Percentiles rank a stretch among this genome's conserved stretches.
Evolutionary conservation across 352 stramenopile species (phyloP).

Genomic region (Phytophthora cactorum): DNA sequence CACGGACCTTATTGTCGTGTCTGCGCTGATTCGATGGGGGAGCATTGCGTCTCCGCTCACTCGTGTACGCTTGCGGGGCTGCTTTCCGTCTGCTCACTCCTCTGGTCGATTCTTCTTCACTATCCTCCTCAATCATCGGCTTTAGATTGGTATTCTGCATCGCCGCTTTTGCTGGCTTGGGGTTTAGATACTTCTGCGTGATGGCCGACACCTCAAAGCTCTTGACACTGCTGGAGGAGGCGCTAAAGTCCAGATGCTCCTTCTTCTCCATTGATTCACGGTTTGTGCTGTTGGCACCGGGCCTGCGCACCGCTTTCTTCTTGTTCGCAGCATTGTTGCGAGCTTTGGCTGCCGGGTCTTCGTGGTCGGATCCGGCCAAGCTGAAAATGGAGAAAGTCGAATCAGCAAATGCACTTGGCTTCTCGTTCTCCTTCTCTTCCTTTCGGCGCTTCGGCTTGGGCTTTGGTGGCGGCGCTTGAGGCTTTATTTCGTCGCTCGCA

Average conservation of each 20-base stretch:
- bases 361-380: slow-evolving; percentile 46
- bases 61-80: slow-evolving; percentile 10
- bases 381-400: slow-evolving; percentile 55
- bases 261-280: slow-evolving; percentile 40
- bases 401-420: slow-evolving; percentile 35
- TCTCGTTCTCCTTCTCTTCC: slow-evolving; percentile 20
- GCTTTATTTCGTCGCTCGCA: slow-evolving; percentile 19
- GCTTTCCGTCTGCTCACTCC: slow-evolving; percentile 26
- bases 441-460: slow-evolving; percentile 25
- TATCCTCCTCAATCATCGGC: slow-evolving; percentile 37
- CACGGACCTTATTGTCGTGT: slow-evolving; percentile 27
- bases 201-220: slow-evolving; percentile 44
- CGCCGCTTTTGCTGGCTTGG: slow-evolving; percentile 25
- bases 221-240: slow-evolving; percentile 41
- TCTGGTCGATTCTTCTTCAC: slow-evolving; percentile 28
- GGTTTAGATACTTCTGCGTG: slow-evolving; percentile 46
- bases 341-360: slow-evolving; percentile 37
- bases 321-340: slow-evolving; percentile 22
- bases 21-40: slow-evolving; percentile 7
- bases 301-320: slow-evolving; percentile 14
- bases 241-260: slow-evolving; percentile 47
- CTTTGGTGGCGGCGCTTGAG: slow-evolving; percentile 19
- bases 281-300: slow-evolving; percentile 7
- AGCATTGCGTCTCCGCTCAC: slow-evolving; percentile 21
- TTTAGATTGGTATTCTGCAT: slow-evolving; percentile 34